Base-by-base conservation (phyloP, 495 filamentous ascomycete genomes). In the Xylaria acuta region DNA sequence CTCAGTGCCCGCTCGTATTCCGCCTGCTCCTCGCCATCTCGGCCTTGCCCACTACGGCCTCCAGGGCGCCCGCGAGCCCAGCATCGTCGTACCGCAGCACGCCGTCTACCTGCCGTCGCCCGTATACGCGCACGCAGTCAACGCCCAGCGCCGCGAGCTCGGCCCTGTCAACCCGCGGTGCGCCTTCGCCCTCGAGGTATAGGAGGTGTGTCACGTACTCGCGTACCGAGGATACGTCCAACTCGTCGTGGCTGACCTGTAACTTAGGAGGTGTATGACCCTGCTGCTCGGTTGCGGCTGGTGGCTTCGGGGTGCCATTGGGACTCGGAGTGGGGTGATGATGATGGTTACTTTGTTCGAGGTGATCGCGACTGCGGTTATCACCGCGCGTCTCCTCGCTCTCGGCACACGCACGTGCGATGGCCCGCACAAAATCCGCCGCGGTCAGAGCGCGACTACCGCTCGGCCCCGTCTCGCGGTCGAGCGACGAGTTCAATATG, bases 131-230 rank as follows among this genome's bases (percentile, higher is more conserved):
- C 32, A 97, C 86, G 30, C 89, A 89, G 74, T 92, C 91, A 54
- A 98, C 91, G 0, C 96, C 94, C 79, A 92, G 81, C 43, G 80
- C 78, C 6, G 81, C 79, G 60, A 98, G 83, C 67, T 88, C 86
- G 22, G 86, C 86, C 60, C 82, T 88, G 75, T 97, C 90, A 3
- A 97, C 92, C 14, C 71, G 77, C 0, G 96, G 96, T 53, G 89
- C 89, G 0, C 88, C 91, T 3, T 86, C 81, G 0, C 92, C 92
- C 20, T 94, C 92, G 9, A 98, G 80, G 74, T 97, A 91, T 12
- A 98, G 82, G 12, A 98, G 79, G 80, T 98, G 94, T 20, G 91
- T 97, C 3, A 98, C 90, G 77, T 96, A 97, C 32, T 73, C 75
- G 32, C 77, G 79, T 68, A 81, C 87, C 16, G 60, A 41, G 22